A percentile compares a stretch with the other conserved stretches of the same genome.
Conservation (phyloP, 2,329 filamentous ascomycete genomes). For the Cladophialophora bantiana region DNA sequence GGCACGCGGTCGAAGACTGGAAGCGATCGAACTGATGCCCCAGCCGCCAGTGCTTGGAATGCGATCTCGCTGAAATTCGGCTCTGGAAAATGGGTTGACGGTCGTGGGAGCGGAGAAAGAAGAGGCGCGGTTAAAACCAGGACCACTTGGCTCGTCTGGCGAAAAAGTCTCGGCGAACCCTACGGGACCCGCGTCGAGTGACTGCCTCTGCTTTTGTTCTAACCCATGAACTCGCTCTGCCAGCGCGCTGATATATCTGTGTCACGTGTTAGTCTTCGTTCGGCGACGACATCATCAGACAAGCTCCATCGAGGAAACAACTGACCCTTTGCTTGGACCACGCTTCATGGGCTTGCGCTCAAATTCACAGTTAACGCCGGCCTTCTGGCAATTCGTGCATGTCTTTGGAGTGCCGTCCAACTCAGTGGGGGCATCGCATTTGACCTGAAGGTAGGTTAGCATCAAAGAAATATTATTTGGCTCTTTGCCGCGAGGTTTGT, state of each 20-base stretch:
- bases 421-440: constrained; percentile 82
- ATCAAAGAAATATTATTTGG: background rate
- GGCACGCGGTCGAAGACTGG: constrained; percentile 25
- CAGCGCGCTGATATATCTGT: constrained; percentile 87
- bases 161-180: constrained; percentile 55
- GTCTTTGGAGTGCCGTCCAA: constrained; percentile 66
- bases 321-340: constrained; percentile 85
- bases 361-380: constrained; percentile 79
- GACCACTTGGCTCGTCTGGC: constrained; percentile 52
- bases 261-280: constrained; percentile 10
- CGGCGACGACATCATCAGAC: constrained; percentile 1
- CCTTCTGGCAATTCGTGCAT: constrained; percentile 81
- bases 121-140: constrained; percentile 52
- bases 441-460: constrained; percentile 61
- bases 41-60: constrained; percentile 36
- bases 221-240: constrained; percentile 83
- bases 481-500: background rate
- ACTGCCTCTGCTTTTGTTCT: constrained; percentile 72
- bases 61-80: constrained; percentile 35
- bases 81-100: constrained; percentile 24
- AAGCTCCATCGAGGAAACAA: constrained; percentile 21
- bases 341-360: constrained; percentile 87
- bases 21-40: constrained; percentile 16
- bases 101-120: constrained; percentile 53
- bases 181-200: constrained; percentile 33